Evolutionary conservation across 148 eudicot species (phyloP).

Genomic region (Beta vulgaris): DNA sequence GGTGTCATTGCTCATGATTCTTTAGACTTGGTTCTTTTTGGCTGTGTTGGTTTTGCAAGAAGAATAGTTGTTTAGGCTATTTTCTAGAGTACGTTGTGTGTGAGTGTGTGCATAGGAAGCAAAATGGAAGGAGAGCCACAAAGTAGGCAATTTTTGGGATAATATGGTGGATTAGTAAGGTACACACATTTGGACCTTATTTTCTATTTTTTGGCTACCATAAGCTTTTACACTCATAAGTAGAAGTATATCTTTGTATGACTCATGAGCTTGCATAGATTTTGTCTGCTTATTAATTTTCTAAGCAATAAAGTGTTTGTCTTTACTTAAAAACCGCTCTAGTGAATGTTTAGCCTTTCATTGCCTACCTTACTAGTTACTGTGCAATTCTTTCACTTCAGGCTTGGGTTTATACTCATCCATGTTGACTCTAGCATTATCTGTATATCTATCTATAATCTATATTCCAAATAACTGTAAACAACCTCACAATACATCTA

Average conservation of each 20-base stretch:
- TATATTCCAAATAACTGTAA: too few species aligned
- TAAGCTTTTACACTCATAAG: slow-evolving; percentile 12
- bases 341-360: too few species aligned
- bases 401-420: too few species aligned
- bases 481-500: too few species aligned
- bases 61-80: not conserved
- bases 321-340: too few species aligned
- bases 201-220: slow-evolving; percentile 29
- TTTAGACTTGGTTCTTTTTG: not conserved
- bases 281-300: slow-evolving; percentile 1
- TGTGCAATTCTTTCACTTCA: too few species aligned
- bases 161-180: slow-evolving; percentile 23
- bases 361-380: too few species aligned
- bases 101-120: slow-evolving; percentile 15
- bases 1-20: slow-evolving; percentile 65
- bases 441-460: too few species aligned
- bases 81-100: slow-evolving; percentile 21
- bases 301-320: not conserved
- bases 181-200: slow-evolving; percentile 35
- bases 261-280: not conserved
- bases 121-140: slow-evolving; percentile 44
- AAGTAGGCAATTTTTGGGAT: slow-evolving; percentile 28
- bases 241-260: slow-evolving; percentile 18
- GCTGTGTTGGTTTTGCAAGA: not conserved
- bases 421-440: too few species aligned